Conservation (phyloP, 306 rosid genomes). For the Mimosa bimucronata region DNA sequence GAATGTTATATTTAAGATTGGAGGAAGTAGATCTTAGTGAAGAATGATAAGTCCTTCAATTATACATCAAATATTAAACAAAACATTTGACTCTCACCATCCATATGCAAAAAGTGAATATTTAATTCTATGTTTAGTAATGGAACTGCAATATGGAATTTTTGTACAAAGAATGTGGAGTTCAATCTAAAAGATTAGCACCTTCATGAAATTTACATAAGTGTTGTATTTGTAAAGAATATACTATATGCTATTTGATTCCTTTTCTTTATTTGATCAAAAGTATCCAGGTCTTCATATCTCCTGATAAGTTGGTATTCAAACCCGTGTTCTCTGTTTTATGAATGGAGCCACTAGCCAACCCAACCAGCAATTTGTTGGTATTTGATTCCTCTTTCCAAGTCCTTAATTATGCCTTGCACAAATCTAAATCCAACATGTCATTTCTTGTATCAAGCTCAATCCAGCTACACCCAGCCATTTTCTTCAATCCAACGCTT, state of each 20-base stretch:
- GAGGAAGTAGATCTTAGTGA: too few relatives aligned
- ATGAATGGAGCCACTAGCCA: too few relatives aligned
- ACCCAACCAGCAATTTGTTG: too few relatives aligned
- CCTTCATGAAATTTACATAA: background rate
- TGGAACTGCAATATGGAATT: background rate
- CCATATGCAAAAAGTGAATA: too few relatives aligned
- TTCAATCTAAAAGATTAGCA: background rate
- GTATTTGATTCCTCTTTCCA: background rate
- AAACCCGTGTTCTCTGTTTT: too few relatives aligned
- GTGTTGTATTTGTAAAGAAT: background rate
- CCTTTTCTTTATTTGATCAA: background rate
- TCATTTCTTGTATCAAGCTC: conserved; percentile 45
- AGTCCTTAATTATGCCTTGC: conserved; percentile 16
- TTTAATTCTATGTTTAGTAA: too few relatives aligned
- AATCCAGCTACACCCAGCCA: conserved; percentile 65
- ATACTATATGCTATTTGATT: background rate
- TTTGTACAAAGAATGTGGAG: background rate
- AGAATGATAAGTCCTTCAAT: too few relatives aligned
- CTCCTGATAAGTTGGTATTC: too few relatives aligned
- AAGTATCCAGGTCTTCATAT: too few relatives aligned
- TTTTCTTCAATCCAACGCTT: conserved; percentile 60
- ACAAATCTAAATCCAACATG: conserved; percentile 21
- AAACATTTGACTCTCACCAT: too few relatives aligned
- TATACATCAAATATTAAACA: too few relatives aligned
- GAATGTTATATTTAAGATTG: too few relatives aligned